Base-by-base conservation (phyloP, 495 filamentous ascomycete genomes). In the Hypoxylon fuscum region DNA sequence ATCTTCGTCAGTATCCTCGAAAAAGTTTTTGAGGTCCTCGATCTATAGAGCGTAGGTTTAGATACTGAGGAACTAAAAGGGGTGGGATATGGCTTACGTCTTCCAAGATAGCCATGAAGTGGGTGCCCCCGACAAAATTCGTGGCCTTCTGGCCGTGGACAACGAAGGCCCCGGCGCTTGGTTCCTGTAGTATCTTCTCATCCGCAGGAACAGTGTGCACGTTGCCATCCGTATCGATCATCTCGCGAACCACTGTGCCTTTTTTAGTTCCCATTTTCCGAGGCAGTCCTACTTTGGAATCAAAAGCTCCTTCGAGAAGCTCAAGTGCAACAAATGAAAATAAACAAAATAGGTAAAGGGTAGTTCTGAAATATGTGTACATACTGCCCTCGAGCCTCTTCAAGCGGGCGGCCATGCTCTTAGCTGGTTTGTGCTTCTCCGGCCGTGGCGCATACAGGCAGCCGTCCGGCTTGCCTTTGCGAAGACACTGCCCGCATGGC, bases 81-180 rank as follows among this genome's bases (percentile, higher is more conserved):
- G 31, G 53, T 5, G 29, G 37, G 14, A 58, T 18, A 27, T 29
- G 20, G 71, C 76, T 76, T 29, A 78, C 77, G 53, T 79, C 77
- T 47, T 85, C 79, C 15, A 85, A 64, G 35, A 87, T 82, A n/a
- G 83, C 80, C 66, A 83, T 77, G 70, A 81, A 84, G 43, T 86
- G 81, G 41, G 81, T 82, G 7, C 78, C 77, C 1, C 79, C 81
- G 7, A 84, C 76, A 43, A 81, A 84, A 11, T 71, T 77, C 2
- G 69, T 74, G 56, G 59, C 73, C 17, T 54, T 59, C 21, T 74
- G 68, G 5, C 75, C 66, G 6, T 76, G 60, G 10, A 79, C 72
- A 11, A 83, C 71, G 12, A 72, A 62, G 0, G 63, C 71, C 3
- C 48, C 52, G 29, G 38, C 47, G 32, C 52, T 68, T 22, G 23